These are phyloP conservation scores for Fusarium oxysporum DNA, from an alignment of 2,329 filamentous ascomycete species.

Conservation along the genomic window DNA sequence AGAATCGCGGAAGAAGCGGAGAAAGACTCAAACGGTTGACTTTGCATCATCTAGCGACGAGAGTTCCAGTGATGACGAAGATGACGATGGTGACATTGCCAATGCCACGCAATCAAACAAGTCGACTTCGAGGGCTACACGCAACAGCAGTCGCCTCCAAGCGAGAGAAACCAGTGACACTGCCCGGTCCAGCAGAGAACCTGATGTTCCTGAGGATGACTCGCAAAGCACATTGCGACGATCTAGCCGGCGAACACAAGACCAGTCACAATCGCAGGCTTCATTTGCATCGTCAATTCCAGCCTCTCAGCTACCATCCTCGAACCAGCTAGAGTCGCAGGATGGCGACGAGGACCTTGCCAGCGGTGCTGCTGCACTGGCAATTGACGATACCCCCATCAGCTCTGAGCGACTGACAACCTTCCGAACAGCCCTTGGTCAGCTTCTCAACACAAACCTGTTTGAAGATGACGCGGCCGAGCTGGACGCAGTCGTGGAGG, in stretches of 20 bases:
- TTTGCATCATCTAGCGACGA: slow-evolving; percentile 70
- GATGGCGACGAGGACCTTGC: slow-evolving; percentile 59
- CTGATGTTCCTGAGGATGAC: slow-evolving; percentile 57
- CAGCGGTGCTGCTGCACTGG: slow-evolving; percentile 55
- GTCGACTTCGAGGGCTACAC: slow-evolving; percentile 48
- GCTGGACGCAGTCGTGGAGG: slow-evolving; percentile 78
- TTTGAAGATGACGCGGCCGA: slow-evolving; percentile 89
- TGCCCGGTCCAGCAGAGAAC: slow-evolving; percentile 47
- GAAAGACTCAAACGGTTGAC: slow-evolving; percentile 72
- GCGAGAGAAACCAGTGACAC: slow-evolving; percentile 42
- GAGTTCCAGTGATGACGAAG: slow-evolving; percentile 67
- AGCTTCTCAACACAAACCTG: slow-evolving; percentile 82
- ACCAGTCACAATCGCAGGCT: slow-evolving; percentile 58
- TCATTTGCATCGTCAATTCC: slow-evolving; percentile 85
- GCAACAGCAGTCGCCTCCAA: slow-evolving; percentile 38
- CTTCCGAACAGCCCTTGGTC: slow-evolving; percentile 86
- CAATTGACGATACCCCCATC: slow-evolving; percentile 63
- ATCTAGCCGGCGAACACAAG: slow-evolving; percentile 54
- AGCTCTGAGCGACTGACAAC: slow-evolving; percentile 71
- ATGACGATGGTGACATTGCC: slow-evolving; percentile 61
- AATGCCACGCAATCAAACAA: slow-evolving; percentile 55
- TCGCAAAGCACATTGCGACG: slow-evolving; percentile 54
- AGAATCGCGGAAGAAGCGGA: slow-evolving; percentile 84
- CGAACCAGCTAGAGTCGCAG: slow-evolving; percentile 56
- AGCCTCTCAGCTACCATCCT: slow-evolving; percentile 73